Evolutionary conservation across 257 asterid species (phyloP), one percentile per base, ranked within the genome.

Genomic region (Avicennia marina): DNA sequence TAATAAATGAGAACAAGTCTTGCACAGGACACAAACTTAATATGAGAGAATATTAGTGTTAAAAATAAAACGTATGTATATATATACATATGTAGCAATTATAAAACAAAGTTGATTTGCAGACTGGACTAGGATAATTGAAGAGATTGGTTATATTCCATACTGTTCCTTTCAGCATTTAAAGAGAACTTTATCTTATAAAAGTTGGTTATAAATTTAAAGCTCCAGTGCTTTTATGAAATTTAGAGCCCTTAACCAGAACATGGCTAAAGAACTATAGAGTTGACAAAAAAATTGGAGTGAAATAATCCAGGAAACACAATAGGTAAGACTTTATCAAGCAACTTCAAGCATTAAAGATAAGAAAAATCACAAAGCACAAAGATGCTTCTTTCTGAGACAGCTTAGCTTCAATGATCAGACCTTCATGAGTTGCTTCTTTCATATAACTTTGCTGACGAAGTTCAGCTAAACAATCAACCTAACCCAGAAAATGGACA

Each of bases 341-440:
- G 39, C 36, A 64, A 52, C 52, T 46, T 26, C 24, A 11, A 21
- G 42, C 34, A 16, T 20, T 51, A 18, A 31, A 40, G 47, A 57
- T 24, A 39, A 19, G 38, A 17, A 53, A 33, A 11, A 15, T 31
- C 21, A 51, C 15, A 42, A 17, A 33, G 15, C 53, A 63, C 20
- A 50, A 42, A 29, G 21, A 67, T 54, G 53, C 36, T 20, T 21
- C 62, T 40, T 9, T 21, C 29, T 6, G 4, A 18, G 53, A 59
- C 64, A 46, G 51, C 47, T 11, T 40, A 41, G 69, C 33, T 52
- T 21, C 43, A 38, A 66, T 53, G 34, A 53, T 24, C 63, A 56
- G 56, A 87, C 98, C 98, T 83, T 81, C 98, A 47, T 58, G 82
- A 51, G 66, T 58, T 51, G 84, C 83, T 78, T 90, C 95, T 76